Base-by-base conservation (phyloP, 148 eudicot genomes). In the Rhododendron henanense region DNA sequence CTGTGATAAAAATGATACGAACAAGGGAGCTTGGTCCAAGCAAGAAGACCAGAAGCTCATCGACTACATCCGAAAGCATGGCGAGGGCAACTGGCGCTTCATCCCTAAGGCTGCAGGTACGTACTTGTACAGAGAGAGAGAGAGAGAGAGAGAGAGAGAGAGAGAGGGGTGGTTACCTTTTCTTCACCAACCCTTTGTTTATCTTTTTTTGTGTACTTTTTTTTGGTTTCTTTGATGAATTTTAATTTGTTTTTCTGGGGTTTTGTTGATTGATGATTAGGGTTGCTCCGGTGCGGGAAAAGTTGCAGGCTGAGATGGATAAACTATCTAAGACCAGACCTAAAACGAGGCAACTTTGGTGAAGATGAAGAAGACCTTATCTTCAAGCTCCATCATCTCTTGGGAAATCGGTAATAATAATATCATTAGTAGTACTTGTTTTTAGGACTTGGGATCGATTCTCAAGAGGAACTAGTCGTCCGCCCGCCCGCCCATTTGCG, bases 1-100 rank as follows among this genome's bases (percentile, higher is more conserved):
- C 35, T 87, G 86, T 67, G 84, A 85, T 33, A 87, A 85, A 78
- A 47, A 83, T 37, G 86, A 28, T 9, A 79, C 73, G 19, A 83
- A 87, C 89, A 87, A 85, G 44, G 91, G 91, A 78, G 91, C 91
- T 4, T 89, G 91, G 91, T 89, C 91, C 9, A 83, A 74, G 78
- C 89, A 89, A 44, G 91, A 89, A 73, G 91, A 89, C 39, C 78
- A 89, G 74, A 87, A 79, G 82, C 91, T 89, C 35, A 59, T 65
- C 21, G 82, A 89, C 57, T 80, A 87, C 83, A 83, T 89, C 80
- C 61, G 78, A 55, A 86, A 21, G 15, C 89, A 89, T 41, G 89
- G 91, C 13, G 87, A 89, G 47, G 89, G 91, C 25, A 83, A 77
- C 25, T 89, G 91, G 91, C 86, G 89, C 10, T 25, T 83, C 55